These are phyloP conservation scores for Eleusine indica DNA, from an alignment of 176 grass and related monocot genomes.

Conservation along the genomic window DNA sequence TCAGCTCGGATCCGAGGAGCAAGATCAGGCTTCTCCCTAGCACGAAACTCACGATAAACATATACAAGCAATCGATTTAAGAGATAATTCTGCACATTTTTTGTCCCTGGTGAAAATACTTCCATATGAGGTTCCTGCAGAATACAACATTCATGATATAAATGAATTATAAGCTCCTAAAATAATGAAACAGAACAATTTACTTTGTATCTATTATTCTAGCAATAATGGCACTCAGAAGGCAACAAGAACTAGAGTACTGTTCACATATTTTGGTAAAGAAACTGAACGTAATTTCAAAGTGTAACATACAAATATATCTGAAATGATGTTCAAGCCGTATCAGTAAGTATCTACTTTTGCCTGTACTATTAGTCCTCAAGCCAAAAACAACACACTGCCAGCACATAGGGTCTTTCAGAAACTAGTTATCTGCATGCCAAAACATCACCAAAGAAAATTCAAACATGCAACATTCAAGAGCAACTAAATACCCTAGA, in stretches of 20 bases:
- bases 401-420: background rate
- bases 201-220: background rate
- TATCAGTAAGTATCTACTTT: background rate
- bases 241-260: slow-evolving; percentile 13
- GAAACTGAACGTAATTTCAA: slow-evolving; percentile 10
- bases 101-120: slow-evolving; percentile 72
- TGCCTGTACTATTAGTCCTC: background rate
- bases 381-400: too few relatives aligned
- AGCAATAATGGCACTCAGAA: background rate
- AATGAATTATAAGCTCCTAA: background rate
- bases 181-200: slow-evolving; percentile 8
- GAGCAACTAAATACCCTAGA: background rate
- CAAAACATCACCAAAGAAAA: background rate
- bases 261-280: slow-evolving; percentile 9
- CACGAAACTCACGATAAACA: slow-evolving; percentile 87
- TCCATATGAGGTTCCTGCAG: slow-evolving; percentile 97
- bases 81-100: slow-evolving; percentile 81
- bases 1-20: slow-evolving; percentile 72
- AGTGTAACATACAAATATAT: slow-evolving; percentile 27
- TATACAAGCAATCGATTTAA: slow-evolving; percentile 79
- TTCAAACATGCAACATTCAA: slow-evolving; percentile 21
- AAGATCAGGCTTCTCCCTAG: slow-evolving; percentile 75
- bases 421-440: background rate
- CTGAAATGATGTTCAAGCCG: background rate
- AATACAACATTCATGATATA: slow-evolving; percentile 28